These are phyloP conservation scores for Udeniomyces megalosporus DNA, from an alignment of 768 basidiomycete species.

Conservation along the genomic window DNA sequence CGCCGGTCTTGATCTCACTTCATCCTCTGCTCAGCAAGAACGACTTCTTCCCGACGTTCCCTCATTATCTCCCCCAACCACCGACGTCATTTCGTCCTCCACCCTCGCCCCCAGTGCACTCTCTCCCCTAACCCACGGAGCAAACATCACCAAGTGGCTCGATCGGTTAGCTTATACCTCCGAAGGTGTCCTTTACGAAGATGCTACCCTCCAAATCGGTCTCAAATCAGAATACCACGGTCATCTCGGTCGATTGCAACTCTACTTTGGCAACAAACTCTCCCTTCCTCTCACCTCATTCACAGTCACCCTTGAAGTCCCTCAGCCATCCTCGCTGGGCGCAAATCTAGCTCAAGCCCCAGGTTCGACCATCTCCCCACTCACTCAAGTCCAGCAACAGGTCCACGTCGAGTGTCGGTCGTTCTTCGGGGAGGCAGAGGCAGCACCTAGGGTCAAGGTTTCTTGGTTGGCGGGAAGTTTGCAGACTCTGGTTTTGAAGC, in stretches of 20 bases:
- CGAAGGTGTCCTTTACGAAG: constrained; percentile 91
- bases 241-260: constrained; percentile 77
- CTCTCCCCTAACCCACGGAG: constrained; percentile 41
- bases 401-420: constrained; percentile 91
- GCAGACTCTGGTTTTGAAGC: constrained; percentile 61
- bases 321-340: constrained; percentile 57
- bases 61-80: background rate
- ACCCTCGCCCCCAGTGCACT: background rate
- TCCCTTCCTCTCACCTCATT: constrained; percentile 77
- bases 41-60: constrained; percentile 19
- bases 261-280: constrained; percentile 94
- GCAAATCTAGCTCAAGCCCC: constrained; percentile 34
- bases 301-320: constrained; percentile 56
- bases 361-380: constrained; percentile 44
- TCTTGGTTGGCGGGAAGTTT: constrained; percentile 88
- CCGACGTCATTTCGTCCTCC: background rate
- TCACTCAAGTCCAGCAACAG: constrained; percentile 81
- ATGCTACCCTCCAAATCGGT: constrained; percentile 86
- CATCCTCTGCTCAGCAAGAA: constrained; percentile 23
- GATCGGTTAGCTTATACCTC: constrained; percentile 58
- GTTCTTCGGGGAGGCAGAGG: constrained; percentile 40
- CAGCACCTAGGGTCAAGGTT: constrained; percentile 53
- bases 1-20: constrained; percentile 60
- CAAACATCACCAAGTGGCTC: constrained; percentile 78
- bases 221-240: constrained; percentile 93